These are phyloP conservation scores for Entophlyctis luteolus DNA, from an alignment of 192 early-diverging fungal species.

Conservation along the genomic window DNA sequence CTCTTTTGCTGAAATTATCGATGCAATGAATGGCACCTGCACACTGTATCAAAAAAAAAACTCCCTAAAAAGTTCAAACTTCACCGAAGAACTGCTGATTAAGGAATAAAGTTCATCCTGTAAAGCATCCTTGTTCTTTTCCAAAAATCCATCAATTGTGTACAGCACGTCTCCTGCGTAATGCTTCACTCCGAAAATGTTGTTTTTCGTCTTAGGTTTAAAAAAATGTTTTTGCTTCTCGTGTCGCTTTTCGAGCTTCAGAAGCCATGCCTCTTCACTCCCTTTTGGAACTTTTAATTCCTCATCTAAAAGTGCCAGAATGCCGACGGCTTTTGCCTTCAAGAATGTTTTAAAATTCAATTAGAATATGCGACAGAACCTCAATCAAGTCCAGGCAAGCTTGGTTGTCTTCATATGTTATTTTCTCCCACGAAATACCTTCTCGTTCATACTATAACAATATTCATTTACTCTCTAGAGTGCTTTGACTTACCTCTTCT, in stretches of 20 bases:
- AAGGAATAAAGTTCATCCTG: conserved; percentile 54
- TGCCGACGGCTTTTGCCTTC: conserved; percentile 46
- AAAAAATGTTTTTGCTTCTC: conserved; percentile 48
- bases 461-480: conserved; percentile 7
- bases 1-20: conserved; percentile 41
- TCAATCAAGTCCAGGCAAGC: conserved; percentile 53
- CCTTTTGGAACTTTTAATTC: conserved; percentile 58
- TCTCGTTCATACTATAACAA: conserved; percentile 52
- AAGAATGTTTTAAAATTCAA: conserved; percentile 17
- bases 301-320: conserved; percentile 53
- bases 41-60: conserved; percentile 18
- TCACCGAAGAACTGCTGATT: conserved; percentile 41
- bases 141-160: conserved; percentile 44
- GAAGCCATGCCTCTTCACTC: conserved; percentile 49
- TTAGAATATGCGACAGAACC: conserved; percentile 16
- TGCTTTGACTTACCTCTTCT: conserved; percentile 38
- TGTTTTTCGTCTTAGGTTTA: conserved; percentile 46
- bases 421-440: conserved; percentile 54
- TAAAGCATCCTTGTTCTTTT: conserved; percentile 56
- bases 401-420: conserved; percentile 50
- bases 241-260: conserved; percentile 38
- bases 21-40: conserved; percentile 42
- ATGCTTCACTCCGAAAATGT: conserved; percentile 52
- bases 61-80: too few relatives aligned
- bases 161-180: conserved; percentile 57